Conservation (phyloP, 2,329 filamentous ascomycete genomes). For the Colletotrichum spinosum region DNA sequence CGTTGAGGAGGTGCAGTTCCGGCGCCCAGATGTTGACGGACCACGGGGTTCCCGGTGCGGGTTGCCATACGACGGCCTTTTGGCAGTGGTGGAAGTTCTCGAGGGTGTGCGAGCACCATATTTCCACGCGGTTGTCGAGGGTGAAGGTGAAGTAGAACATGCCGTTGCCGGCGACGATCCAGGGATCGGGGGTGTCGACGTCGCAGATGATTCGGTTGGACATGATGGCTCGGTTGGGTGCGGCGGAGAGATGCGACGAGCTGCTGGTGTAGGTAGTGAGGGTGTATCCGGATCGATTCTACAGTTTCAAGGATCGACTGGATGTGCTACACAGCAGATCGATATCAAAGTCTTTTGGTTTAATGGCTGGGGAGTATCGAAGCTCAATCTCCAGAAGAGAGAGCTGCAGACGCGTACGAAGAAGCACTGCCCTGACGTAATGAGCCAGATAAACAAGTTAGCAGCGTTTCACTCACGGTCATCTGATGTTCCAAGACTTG, state of each 20-base stretch:
- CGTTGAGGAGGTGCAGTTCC: constrained; percentile 40
- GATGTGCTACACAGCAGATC: not conserved
- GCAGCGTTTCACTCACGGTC: constrained; percentile 29
- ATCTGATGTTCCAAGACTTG: constrained; percentile 23
- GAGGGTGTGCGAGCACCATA: constrained; percentile 46
- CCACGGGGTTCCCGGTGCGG: constrained; percentile 36
- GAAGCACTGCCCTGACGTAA: constrained; percentile 1
- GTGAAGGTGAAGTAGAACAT: constrained; percentile 48
- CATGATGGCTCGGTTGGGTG: constrained; percentile 36
- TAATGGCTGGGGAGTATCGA: not conserved
- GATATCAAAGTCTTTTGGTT: not conserved
- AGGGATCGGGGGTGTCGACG: constrained; percentile 46
- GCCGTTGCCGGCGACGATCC: constrained; percentile 43
- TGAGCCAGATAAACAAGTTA: constrained; percentile 20
- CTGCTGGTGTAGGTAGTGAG: too few species aligned
- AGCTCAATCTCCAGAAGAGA: not conserved
- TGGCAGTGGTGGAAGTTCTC: constrained; percentile 44
- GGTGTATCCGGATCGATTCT: not conserved
- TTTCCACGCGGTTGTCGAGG: constrained; percentile 48
- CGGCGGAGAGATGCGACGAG: too few species aligned
- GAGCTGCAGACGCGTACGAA: not conserved
- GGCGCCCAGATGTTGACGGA: constrained; percentile 41
- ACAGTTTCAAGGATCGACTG: not conserved
- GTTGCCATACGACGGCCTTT: constrained; percentile 43
- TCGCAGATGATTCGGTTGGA: constrained; percentile 44